These are phyloP conservation scores for Naganishia sp. DNA, from an alignment of 1,284 basidiomycete genomes.

Conservation along the genomic window DNA sequence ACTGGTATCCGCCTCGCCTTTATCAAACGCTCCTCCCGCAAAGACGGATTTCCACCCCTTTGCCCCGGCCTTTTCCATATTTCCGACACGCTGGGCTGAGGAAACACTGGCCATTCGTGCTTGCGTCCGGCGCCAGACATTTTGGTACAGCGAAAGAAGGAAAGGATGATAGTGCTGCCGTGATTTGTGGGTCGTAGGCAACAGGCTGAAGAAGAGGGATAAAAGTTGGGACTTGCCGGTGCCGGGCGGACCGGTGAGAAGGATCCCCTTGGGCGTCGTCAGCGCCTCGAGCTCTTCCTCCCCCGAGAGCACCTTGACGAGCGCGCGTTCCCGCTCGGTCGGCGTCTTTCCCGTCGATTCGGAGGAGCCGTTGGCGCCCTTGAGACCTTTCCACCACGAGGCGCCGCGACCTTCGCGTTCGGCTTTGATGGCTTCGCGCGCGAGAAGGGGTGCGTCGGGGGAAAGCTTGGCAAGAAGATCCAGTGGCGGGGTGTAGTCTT, in stretches of 20 bases:
- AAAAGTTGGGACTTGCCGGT: constrained; percentile 65
- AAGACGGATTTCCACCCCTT: constrained; percentile 53
- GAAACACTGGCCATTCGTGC: constrained; percentile 41
- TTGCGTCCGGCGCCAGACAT: constrained; percentile 50
- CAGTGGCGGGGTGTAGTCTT: constrained; percentile 49
- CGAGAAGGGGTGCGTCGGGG: constrained; percentile 41
- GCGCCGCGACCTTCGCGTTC: constrained; percentile 34
- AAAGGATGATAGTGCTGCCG: constrained; percentile 70
- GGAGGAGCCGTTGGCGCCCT: not conserved
- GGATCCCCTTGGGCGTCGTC: constrained; percentile 62
- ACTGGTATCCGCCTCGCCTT: constrained; percentile 38
- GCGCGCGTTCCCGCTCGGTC: constrained; percentile 37
- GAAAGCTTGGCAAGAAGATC: constrained; percentile 48
- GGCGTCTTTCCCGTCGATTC: not conserved
- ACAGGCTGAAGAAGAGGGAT: constrained; percentile 64
- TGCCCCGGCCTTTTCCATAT: constrained; percentile 47
- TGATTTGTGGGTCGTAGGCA: constrained; percentile 64
- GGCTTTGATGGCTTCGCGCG: constrained; percentile 27
- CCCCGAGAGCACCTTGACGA: constrained; percentile 62
- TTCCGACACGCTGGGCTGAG: constrained; percentile 51
- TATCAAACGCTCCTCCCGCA: constrained; percentile 53
- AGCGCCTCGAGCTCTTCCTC: constrained; percentile 64
- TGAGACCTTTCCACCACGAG: constrained; percentile 32
- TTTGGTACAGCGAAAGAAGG: constrained; percentile 67
- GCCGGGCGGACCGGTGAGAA: constrained; percentile 60